Evolutionary conservation across 225 moss, liverwort and hornwort species (phyloP).

Genomic region (Rhytidiadelphus loreus): DNA sequence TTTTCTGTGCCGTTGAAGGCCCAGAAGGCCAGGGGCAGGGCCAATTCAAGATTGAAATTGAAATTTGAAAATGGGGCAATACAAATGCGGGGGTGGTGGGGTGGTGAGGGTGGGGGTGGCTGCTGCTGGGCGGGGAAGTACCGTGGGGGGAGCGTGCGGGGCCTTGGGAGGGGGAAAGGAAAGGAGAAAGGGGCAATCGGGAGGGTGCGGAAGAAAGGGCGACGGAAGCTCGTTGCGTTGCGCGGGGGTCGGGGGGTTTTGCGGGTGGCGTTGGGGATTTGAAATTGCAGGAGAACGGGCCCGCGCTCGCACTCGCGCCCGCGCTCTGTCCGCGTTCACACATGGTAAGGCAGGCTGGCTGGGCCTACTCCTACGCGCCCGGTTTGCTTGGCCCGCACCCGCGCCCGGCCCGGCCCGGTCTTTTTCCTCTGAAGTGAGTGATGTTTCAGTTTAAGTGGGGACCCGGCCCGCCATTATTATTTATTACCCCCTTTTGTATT

Average conservation of each 20-base stretch:
- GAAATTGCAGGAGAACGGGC: neutral
- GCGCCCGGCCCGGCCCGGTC: neutral
- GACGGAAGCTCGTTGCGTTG: neutral
- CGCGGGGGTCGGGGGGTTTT: neutral
- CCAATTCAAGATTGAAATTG: constrained; percentile 15
- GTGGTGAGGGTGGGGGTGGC: too few species aligned
- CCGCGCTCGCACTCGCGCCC: neutral
- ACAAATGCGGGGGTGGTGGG: neutral
- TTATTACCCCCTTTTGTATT: neutral
- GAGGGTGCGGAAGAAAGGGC: neutral
- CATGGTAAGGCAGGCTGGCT: neutral
- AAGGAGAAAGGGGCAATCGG: neutral
- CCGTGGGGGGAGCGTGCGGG: neutral
- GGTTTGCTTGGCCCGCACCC: neutral
- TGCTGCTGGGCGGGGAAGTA: neutral
- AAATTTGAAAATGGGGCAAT: neutral
- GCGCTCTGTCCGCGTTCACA: neutral
- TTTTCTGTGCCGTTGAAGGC: constrained; percentile 14
- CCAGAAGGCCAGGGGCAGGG: neutral
- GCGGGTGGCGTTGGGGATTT: neutral
- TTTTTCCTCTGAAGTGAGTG: neutral
- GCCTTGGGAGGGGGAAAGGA: neutral
- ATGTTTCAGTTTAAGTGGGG: neutral
- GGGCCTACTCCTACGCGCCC: neutral
- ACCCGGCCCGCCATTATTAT: neutral